A percentile compares a stretch with the other conserved stretches of the same genome.
Conservation (phyloP, 1,284 basidiomycete genomes). For the Wallemia hederae region DNA sequence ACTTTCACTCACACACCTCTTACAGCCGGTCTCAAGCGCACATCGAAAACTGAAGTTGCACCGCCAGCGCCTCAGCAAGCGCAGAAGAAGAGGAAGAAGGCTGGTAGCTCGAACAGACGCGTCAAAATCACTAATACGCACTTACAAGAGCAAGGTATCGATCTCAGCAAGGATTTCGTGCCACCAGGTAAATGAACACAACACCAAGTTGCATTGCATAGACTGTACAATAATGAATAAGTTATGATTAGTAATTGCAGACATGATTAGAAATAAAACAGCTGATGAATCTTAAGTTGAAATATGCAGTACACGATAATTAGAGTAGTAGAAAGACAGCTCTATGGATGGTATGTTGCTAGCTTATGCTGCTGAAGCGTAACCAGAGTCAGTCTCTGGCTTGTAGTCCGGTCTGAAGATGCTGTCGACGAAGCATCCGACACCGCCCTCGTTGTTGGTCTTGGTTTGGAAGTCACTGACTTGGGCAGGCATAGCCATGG, state of each 20-base stretch:
- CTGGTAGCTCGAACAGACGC: constrained; percentile 39
- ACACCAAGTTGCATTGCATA: not conserved
- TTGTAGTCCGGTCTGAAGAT: not conserved
- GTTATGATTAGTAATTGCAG: no score
- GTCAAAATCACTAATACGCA: constrained; percentile 64
- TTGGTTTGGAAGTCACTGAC: not conserved
- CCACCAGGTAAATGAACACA: not conserved
- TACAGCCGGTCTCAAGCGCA: constrained; percentile 40
- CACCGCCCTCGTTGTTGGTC: constrained; percentile 5
- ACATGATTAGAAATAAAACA: no score
- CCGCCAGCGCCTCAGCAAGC: constrained; percentile 19
- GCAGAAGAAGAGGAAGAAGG: constrained; percentile 58
- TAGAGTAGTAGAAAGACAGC: no score
- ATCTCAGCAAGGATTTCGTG: constrained; percentile 31
- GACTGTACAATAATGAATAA: not conserved
- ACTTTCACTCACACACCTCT: constrained; percentile 3
- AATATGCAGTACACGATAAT: no score
- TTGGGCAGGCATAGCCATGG: constrained; percentile 7
- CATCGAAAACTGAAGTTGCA: constrained; percentile 28
- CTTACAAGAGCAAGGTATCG: constrained; percentile 37
- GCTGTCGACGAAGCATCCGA: constrained; percentile 6
- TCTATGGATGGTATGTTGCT: no score
- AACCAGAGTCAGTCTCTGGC: not conserved
- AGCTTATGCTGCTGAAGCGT: not conserved
- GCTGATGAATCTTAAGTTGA: no score